Conservation (phyloP, 163 green algal species). For the Trebouxia gelatinosa region DNA sequence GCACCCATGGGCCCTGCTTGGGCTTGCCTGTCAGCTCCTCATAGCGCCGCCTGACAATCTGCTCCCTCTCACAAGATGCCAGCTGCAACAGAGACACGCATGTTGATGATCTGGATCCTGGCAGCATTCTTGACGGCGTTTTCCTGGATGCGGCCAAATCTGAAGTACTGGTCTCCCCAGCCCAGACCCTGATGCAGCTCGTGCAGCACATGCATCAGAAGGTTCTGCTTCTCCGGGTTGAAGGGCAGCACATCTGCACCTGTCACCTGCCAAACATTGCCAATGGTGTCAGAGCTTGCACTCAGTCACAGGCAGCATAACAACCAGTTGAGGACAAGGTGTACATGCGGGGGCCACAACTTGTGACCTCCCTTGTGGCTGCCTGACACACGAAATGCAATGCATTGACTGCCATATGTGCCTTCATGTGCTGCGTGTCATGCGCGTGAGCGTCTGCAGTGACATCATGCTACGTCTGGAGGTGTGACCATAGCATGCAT, state of each 20-base stretch:
- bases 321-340: not conserved
- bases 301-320: not conserved
- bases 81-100: too few relatives aligned
- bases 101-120: conserved; percentile 25
- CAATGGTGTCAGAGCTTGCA: not conserved
- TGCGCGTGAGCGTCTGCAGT: too few relatives aligned
- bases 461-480: too few relatives aligned
- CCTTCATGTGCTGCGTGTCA: too few relatives aligned
- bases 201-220: conserved; percentile 23
- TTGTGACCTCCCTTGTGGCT: not conserved
- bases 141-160: conserved; percentile 14
- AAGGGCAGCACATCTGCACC: conserved; percentile 19
- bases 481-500: too few relatives aligned
- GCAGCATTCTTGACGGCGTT: conserved; percentile 6
- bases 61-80: too few relatives aligned
- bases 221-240: conserved; percentile 19
- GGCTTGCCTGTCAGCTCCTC: too few relatives aligned
- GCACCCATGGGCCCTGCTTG: too few relatives aligned
- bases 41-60: too few relatives aligned
- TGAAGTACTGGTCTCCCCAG: conserved; percentile 25
- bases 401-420: too few relatives aligned
- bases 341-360: not conserved
- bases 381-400: not conserved
- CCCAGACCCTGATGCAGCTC: conserved; percentile 13
- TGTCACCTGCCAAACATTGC: not conserved